A percentile compares a stretch with the other conserved stretches of the same genome.
These are phyloP conservation scores for Rickenella mellea DNA, from an alignment of 768 basidiomycete species.

Conservation along the genomic window DNA sequence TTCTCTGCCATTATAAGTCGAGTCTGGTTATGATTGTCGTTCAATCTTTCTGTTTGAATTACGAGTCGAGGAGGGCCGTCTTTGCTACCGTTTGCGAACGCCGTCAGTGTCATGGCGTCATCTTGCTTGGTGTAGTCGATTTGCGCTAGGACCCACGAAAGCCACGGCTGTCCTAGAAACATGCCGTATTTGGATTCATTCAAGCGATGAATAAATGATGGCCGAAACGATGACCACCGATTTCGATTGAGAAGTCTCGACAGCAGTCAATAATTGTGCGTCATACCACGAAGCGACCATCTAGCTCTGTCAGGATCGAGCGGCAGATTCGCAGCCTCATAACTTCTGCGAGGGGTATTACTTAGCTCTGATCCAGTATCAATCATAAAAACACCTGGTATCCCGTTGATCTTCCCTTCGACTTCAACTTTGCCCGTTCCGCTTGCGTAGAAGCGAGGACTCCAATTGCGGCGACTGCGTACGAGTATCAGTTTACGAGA, in stretches of 20 bases:
- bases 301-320: constrained; percentile 14
- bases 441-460: no score
- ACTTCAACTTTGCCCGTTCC: no score
- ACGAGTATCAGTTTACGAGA: no score
- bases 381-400: no score
- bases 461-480: no score
- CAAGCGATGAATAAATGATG: constrained; percentile 19
- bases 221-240: constrained; percentile 14
- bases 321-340: constrained; percentile 1
- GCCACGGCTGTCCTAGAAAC: constrained; percentile 12
- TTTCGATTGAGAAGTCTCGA: constrained; percentile 8
- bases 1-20: no score
- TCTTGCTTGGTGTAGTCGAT: constrained; percentile 7
- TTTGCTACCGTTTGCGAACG: no score
- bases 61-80: no score
- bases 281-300: constrained; percentile 19
- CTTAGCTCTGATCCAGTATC: constrained; percentile 18
- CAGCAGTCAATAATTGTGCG: constrained; percentile 13
- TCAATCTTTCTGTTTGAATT: no score
- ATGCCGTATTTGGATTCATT: constrained; percentile 6
- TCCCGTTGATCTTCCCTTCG: no score
- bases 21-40: no score
- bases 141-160: constrained; percentile 2
- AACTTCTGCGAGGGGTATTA: constrained; percentile 5
- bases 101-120: background rate